A percentile compares a stretch with the other conserved stretches of the same genome.
phyloP scores from a whole-genome alignment of 306 rosid species.

The Fragaria ananassa region DNA sequence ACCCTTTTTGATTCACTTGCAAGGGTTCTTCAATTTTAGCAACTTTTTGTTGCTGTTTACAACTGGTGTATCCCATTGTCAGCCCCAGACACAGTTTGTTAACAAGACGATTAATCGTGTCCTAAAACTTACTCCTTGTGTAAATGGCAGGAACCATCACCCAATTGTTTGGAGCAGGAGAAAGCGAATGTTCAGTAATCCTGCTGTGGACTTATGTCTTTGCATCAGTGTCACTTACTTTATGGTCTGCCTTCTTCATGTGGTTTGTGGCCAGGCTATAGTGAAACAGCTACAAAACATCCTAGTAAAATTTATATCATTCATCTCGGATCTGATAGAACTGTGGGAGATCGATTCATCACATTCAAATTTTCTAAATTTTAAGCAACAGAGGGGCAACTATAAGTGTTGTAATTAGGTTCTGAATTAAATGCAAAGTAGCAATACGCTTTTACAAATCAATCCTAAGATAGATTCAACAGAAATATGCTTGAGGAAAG shows the following conservation, averaged over 20 bases:
- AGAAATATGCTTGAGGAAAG: constrained; percentile 36
- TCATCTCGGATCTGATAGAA: background rate
- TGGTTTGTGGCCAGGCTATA: constrained; percentile 46
- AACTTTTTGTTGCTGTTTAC: background rate
- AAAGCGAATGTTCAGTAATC: constrained; percentile 66
- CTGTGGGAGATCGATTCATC: background rate
- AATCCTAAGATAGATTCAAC: constrained; percentile 2
- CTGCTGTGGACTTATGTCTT: constrained; percentile 63
- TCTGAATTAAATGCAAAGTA: background rate
- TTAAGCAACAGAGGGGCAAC: background rate
- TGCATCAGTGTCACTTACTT: constrained; percentile 65
- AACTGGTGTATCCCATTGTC: background rate
- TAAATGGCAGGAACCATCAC: constrained; percentile 55
- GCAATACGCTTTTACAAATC: background rate
- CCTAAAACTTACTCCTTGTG: background rate
- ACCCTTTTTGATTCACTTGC: no score
- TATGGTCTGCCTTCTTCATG: constrained; percentile 76
- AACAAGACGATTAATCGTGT: background rate
- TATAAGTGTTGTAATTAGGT: background rate
- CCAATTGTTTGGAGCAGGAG: constrained; percentile 73
- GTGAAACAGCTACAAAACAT: constrained; percentile 4
- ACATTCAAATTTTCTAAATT: background rate
- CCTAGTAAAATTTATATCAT: background rate
- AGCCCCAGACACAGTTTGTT: background rate
- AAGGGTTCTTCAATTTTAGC: no score